Evolutionary conservation across 139 green algal genomes (phyloP).

Genomic region (Chlorella sp.): DNA sequence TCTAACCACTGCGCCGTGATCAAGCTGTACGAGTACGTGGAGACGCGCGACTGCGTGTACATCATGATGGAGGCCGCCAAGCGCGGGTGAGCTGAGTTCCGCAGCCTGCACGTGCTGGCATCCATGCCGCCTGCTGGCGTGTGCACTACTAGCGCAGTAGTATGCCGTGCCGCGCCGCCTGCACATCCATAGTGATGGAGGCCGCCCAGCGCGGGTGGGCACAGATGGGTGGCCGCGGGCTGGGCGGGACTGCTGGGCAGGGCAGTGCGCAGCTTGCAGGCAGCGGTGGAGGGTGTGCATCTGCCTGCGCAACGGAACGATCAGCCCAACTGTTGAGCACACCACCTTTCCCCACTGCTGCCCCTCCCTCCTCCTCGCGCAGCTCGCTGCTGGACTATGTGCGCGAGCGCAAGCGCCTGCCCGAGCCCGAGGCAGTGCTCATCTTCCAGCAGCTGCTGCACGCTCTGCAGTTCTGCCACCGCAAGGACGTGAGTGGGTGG

Average conservation of each 20-base stretch:
- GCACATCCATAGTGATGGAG: background rate
- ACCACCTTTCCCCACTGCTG: background rate
- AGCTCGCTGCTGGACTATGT: conserved; percentile 89
- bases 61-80: conserved; percentile 91
- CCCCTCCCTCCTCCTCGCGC: background rate
- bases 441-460: conserved; percentile 82
- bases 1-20: conserved; percentile 68
- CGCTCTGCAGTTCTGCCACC: conserved; percentile 82
- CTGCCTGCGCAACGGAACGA: background rate
- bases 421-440: conserved; percentile 71
- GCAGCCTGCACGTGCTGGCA: too few species aligned
- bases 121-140: too few species aligned
- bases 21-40: conserved; percentile 78
- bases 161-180: too few species aligned
- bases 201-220: background rate
- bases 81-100: conserved; percentile 35
- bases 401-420: conserved; percentile 74
- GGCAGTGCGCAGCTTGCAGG: too few species aligned
- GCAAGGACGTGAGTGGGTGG: conserved; percentile 59
- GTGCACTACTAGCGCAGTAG: too few species aligned
- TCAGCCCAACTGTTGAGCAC: background rate
- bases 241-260: too few species aligned
- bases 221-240: too few species aligned
- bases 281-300: too few species aligned
- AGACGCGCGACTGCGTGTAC: conserved; percentile 70